Evolutionary conservation across 106 monocot genomes (phyloP).

Genomic region (Acorus gramineus): DNA sequence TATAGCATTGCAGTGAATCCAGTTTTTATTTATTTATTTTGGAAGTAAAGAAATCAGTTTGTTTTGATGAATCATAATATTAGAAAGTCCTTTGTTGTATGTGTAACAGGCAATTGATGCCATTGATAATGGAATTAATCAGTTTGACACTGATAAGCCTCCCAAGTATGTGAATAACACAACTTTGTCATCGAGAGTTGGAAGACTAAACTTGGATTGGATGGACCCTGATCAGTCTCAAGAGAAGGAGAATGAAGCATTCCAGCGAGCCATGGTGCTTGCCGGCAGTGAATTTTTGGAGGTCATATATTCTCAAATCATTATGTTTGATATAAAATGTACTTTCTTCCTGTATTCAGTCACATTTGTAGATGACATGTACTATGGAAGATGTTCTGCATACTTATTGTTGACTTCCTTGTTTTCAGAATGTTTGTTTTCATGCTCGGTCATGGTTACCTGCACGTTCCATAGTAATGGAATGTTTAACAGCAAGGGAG

Average conservation of each 20-base stretch:
- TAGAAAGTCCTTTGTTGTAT: background rate
- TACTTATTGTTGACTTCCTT: background rate
- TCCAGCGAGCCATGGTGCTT: conserved; percentile 73
- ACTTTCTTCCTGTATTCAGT: too few relatives aligned
- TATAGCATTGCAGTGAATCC: too few relatives aligned
- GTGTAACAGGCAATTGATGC: conserved; percentile 79
- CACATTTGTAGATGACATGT: too few relatives aligned
- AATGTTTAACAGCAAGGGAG: conserved; percentile 52
- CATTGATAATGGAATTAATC: conserved; percentile 92
- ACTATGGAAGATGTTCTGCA: too few relatives aligned
- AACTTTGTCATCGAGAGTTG: conserved; percentile 71
- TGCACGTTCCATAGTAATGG: conserved; percentile 70
- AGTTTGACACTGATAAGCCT: conserved; percentile 72
- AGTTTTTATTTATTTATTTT: too few relatives aligned
- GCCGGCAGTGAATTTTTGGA: conserved; percentile 85
- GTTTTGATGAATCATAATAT: background rate
- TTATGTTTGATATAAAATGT: background rate
- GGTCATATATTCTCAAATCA: conserved; percentile 22
- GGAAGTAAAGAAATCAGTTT: background rate
- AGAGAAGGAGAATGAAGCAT: conserved; percentile 91
- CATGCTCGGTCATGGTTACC: conserved; percentile 81
- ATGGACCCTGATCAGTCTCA: conserved; percentile 82
- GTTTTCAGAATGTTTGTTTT: conserved; percentile 47
- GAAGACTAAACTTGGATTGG: conserved; percentile 84
- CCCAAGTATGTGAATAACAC: conserved; percentile 85